Base-by-base conservation (phyloP, 768 basidiomycete genomes). In the Podaxis sp. region DNA sequence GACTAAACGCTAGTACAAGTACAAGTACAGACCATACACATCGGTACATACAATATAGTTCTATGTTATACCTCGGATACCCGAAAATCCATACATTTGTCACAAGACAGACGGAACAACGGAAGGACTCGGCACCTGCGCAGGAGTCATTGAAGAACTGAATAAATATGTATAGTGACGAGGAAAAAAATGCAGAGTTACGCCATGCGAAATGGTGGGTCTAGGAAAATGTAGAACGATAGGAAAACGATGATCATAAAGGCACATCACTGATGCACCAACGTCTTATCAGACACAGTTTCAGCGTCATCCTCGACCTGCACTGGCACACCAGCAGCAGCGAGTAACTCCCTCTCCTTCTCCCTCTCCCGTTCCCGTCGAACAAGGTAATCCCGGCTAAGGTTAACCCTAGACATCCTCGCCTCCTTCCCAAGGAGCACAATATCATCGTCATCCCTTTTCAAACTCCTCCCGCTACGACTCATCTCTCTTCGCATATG, bases 191-290 rank as follows among this genome's bases (percentile, higher is more conserved):
- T 3, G n/a, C 4, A n/a, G 40, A 17, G 17, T n/a, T n/a, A 41
- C 17, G 40, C 12, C 17, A n/a, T 19, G 43, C 13, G 6, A 46
- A 43, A n/a, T 46, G 17, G 19, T 46, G 6, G 43, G 43, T 33
- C 19, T 3, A 22, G 36, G 33, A 38, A 5, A 47, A 15, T 4
- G 43, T 6, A 15, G 8, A n/a, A 15, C 4, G 17, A 40, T 13
- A 40, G 57, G 8, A 38, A 38, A 25, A 17, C 24, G 25, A 12
- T 17, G 51, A 27, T 17, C 19, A 27, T 36, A 33, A 19, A 47
- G 47, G 46, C 27, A 50, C 47, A 58, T 55, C 55, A 62, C 61
- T 56, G 61, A 56, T 50, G 54, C 43, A 56, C 47, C 33, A 62
- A 17, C n/a, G 55, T 56, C 61, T 50, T 55, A 40, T 61, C 52